phyloP scores from a whole-genome alignment of 192 early-diverging fungal species.

The Coemansia sp. region DNA sequence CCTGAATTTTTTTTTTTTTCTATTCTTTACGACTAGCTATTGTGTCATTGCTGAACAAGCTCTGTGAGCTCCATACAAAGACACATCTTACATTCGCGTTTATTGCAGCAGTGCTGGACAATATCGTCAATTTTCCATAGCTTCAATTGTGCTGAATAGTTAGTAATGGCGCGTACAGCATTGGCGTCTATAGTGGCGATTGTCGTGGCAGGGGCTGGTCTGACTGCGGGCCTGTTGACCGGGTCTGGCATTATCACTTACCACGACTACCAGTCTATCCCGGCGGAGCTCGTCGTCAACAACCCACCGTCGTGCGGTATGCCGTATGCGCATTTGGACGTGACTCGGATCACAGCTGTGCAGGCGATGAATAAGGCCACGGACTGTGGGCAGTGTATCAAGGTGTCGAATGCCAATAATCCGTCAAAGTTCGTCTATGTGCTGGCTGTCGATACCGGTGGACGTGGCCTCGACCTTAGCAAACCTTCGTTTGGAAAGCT shows the following conservation, averaged over 20 bases:
- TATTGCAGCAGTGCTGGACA: conserved; percentile 3
- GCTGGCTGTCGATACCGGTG: conserved; percentile 60
- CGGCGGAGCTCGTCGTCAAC: conserved; percentile 29
- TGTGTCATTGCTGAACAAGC: background rate
- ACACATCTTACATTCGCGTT: background rate
- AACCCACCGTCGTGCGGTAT: conserved; percentile 64
- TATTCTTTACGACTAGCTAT: conserved; percentile 2
- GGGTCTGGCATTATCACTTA: conserved; percentile 53
- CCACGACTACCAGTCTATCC: conserved; percentile 56
- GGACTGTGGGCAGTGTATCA: conserved; percentile 60
- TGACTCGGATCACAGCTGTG: conserved; percentile 60
- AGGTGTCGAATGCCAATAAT: conserved; percentile 51
- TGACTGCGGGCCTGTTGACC: conserved; percentile 18
- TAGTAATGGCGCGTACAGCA: conserved; percentile 4
- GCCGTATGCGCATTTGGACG: conserved; percentile 57
- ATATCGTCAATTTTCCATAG: background rate
- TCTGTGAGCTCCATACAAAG: conserved; percentile 7
- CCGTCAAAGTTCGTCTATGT: conserved; percentile 55
- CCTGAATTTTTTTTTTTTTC: background rate
- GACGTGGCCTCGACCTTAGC: conserved; percentile 58
- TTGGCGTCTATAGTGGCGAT: conserved; percentile 9
- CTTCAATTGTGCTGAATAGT: background rate
- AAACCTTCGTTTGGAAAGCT: conserved; percentile 54
- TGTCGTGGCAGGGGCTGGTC: conserved; percentile 6
- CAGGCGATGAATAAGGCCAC: conserved; percentile 45